phyloP scores from a whole-genome alignment of 2,329 filamentous ascomycete genomes.

The Camillea tinctor region DNA sequence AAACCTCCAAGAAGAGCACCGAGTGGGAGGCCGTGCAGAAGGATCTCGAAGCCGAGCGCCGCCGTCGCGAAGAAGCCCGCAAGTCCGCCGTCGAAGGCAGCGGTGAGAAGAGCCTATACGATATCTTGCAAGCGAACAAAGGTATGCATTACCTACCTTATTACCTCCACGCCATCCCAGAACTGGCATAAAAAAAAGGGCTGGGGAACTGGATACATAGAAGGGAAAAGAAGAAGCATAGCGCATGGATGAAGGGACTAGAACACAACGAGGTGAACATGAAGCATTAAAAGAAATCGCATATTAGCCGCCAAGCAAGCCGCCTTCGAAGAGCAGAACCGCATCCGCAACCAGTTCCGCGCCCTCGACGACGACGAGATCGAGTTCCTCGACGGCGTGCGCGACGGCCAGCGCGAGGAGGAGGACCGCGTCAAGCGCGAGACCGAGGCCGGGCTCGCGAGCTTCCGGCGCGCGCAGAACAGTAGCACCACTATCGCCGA shows the following conservation, averaged over 20 bases:
- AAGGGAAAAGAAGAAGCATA: no score
- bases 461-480: constrained; percentile 54
- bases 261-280: no score
- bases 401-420: constrained; percentile 47
- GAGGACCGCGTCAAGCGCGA: constrained; percentile 55
- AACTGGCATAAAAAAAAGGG: background rate
- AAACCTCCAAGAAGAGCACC: constrained; percentile 26
- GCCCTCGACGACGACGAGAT: constrained; percentile 77
- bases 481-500: constrained; percentile 6
- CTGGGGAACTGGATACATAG: no score
- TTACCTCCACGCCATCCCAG: no score
- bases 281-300: no score
- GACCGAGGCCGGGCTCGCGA: constrained; percentile 54
- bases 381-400: constrained; percentile 67
- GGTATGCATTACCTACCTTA: constrained; percentile 12
- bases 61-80: constrained; percentile 51
- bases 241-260: no score
- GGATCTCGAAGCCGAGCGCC: constrained; percentile 61
- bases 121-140: constrained; percentile 80
- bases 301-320: constrained; percentile 70
- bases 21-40: constrained; percentile 66
- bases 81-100: constrained; percentile 39
- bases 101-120: constrained; percentile 65
- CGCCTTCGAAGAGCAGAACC: constrained; percentile 72
- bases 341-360: constrained; percentile 74